Evolutionary conservation across 192 early-diverging fungal species (phyloP), one percentile per base, ranked within the genome.

Genomic region (Coemansia aciculifera): DNA sequence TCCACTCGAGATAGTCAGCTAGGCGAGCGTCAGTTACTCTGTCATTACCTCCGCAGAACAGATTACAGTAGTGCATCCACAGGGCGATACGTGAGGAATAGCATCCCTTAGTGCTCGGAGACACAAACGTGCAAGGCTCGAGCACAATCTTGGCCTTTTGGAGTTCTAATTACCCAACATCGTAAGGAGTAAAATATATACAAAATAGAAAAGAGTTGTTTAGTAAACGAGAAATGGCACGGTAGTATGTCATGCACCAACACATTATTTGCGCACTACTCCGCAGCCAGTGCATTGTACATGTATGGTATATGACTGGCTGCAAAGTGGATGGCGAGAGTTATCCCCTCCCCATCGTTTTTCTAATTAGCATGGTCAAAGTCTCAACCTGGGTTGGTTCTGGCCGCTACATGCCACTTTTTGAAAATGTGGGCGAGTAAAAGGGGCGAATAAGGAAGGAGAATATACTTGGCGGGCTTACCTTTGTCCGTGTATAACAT

Each of bases 41-140:
- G 54, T 81, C 79, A 27, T 81, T 71, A 38, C 74, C 71, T 29
- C 51, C 59, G 44, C 67, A 77, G 42, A 44, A 52, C n/a, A 24
- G 27, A 34, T 72, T 71, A 59, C 79, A 74, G 59, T 68, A 81
- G 68, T 81, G 79, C 27, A 81, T 72, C 79, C 79, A 81, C 62
- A 77, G 54, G 11, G 79, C 79, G 24, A 81, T 81, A 46, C 79
- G 74, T 62, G 79, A 81, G 38, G 74, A 77, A 64, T 81, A 81
- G 68, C 79, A 81, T 46, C 79, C 72, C 59, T 81, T 81, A 29
- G 74, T 81, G 74, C 79, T 81, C 1, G 62, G 56, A 32, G 74
- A 75, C 29, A 81, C 71, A 43, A 73, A 63, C 40, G 65, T 72
- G 43, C 79, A 74, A 32, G 23, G 11, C 21, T 81, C 79, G 43